Evolutionary conservation across 331 rosid species (phyloP).

Genomic region (Prunus yedoensis): DNA sequence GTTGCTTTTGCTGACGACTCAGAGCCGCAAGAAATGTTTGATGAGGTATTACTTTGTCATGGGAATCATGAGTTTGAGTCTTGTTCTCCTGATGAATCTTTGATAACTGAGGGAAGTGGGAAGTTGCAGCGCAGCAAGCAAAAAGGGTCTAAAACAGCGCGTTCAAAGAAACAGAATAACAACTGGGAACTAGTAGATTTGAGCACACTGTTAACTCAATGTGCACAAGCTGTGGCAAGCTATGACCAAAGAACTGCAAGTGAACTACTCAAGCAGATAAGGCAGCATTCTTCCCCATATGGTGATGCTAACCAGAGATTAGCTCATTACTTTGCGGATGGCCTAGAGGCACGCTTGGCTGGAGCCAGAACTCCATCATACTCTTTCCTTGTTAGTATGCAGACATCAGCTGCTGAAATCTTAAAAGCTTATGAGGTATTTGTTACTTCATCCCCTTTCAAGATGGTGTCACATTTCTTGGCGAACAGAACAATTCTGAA

Average conservation of each 20-base stretch:
- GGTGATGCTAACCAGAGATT: conserved; percentile 36
- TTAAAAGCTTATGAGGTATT: conserved; percentile 19
- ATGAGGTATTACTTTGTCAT: conserved; percentile 47
- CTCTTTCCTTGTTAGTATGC: neutral
- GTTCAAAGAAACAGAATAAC: conserved; percentile 32
- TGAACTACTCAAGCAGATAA: conserved; percentile 28
- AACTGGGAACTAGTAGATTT: conserved; percentile 33
- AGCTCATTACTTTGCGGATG: conserved; percentile 43
- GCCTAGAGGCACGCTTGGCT: conserved; percentile 33
- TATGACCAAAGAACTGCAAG: conserved; percentile 24
- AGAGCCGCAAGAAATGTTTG: conserved; percentile 56
- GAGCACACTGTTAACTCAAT: conserved; percentile 30
- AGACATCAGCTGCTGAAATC: conserved; percentile 23
- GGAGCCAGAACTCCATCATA: conserved; percentile 9
- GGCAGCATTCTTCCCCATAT: conserved; percentile 30
- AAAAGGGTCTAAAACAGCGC: conserved; percentile 29
- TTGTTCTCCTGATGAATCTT: conserved; percentile 8
- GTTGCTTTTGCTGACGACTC: conserved; percentile 43
- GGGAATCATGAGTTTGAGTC: conserved; percentile 22
- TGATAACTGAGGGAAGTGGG: conserved; percentile 22
- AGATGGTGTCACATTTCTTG: conserved; percentile 8
- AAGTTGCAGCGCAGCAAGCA: conserved; percentile 19
- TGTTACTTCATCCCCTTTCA: conserved; percentile 33
- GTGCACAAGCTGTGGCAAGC: conserved; percentile 35
- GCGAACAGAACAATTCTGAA: conserved; percentile 30